Base-by-base conservation (phyloP, 805 yeast genomes). In the Wickerhamiella vanderwaltii region DNA sequence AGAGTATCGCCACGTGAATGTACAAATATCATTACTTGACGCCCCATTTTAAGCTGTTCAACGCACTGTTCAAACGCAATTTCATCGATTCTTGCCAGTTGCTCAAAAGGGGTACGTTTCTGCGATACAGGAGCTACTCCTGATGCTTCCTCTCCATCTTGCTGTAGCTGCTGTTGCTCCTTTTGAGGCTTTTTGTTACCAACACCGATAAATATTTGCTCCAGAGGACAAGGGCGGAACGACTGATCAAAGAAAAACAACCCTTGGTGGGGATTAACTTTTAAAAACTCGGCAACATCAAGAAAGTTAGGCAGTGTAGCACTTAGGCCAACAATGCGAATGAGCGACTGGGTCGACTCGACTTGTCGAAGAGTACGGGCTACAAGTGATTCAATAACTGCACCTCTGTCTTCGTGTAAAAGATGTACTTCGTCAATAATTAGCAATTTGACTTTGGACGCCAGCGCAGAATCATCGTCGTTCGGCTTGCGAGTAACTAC, bases 401-500 rank as follows among this genome's bases (percentile, higher is more conserved):
- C 84, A 52, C 98, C 98, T 93, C 98, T 75, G 43, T 91, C 98
- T 71, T 91, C 98, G 53, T 91, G 97, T 41, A 91, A 68, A 55
- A 91, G 66, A 68, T 91, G 98, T 0, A 91, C 97, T 62, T 91
- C 98, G 67, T 91, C 98, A 46, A 91, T 87, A 45, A 91, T 84
- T 44, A 91, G 63, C 11, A 91, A 63, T 58, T 79, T 83, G 7
- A 91, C 93, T 52, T 85, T 86, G 9, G 81, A 75, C 2, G 84
- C 83, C 35, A 87, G 60, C 50, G 86, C 94, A 38, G 74, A 75
- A 53, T 87, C 96, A 53, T 87, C 96, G 40, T 95, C 96, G 50
- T 71, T 79, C 29, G 87, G 79, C 56, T 91, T 91, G 56, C 97
- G 73, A 0, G 98, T 88, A 1, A 91, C 95, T 2, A 91, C 96